These are phyloP conservation scores for Kappamyces sp. DNA, from an alignment of 192 early-diverging fungal genomes.

Conservation along the genomic window DNA sequence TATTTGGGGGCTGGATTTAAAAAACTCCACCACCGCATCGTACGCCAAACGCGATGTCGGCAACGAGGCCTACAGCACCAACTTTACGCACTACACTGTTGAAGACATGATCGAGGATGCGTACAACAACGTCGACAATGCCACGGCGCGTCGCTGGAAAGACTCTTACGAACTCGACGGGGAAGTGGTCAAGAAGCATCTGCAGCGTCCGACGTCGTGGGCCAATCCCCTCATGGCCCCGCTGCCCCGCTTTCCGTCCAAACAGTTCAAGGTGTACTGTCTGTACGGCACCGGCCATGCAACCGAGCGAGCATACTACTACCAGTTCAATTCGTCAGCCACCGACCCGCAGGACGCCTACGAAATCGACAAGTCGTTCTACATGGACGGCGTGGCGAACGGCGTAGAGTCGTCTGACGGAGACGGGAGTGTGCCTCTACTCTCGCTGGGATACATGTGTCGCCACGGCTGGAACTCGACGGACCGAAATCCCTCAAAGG, in stretches of 20 bases:
- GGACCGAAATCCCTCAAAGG: constrained; percentile 74
- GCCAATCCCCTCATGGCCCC: constrained; percentile 71
- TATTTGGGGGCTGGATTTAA: constrained; percentile 63
- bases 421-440: constrained; percentile 84
- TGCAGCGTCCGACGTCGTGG: constrained; percentile 62
- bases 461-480: constrained; percentile 71
- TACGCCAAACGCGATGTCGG: background rate
- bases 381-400: constrained; percentile 46
- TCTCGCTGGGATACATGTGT: constrained; percentile 88
- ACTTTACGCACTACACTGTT: background rate
- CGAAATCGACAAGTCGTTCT: background rate
- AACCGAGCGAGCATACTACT: constrained; percentile 82
- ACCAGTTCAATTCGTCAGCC: constrained; percentile 23
- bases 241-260: constrained; percentile 41
- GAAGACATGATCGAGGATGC: background rate
- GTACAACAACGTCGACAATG: background rate
- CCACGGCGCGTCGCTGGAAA: constrained; percentile 1
- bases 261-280: constrained; percentile 71
- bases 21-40: constrained; percentile 66
- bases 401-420: constrained; percentile 66
- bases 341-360: too few species aligned
- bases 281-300: constrained; percentile 73
- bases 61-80: constrained; percentile 10
- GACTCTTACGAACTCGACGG: constrained; percentile 43
- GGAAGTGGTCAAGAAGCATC: constrained; percentile 42